These are phyloP conservation scores for Xylaria sp. DNA, from an alignment of 2,329 filamentous ascomycete genomes.

Conservation along the genomic window DNA sequence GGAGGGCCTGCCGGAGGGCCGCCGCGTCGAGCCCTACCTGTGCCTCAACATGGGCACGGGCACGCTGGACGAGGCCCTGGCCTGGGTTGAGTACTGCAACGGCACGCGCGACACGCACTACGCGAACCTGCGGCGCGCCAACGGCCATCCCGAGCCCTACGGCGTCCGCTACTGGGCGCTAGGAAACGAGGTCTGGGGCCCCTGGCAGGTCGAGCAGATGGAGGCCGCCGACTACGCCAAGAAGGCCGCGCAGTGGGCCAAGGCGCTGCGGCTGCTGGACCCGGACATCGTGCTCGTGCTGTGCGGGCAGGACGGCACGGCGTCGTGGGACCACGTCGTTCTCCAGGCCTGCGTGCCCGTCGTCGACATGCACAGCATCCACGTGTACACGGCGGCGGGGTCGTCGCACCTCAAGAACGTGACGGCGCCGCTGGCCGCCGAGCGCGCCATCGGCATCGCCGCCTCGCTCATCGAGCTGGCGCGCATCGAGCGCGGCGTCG, in stretches of 20 bases:
- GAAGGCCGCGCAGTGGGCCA: conserved; percentile 76
- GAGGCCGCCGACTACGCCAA: conserved; percentile 76
- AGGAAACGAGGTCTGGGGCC: conserved; percentile 78
- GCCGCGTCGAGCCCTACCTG: conserved; percentile 80
- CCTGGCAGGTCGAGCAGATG: conserved; percentile 74
- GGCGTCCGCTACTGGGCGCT: conserved; percentile 87
- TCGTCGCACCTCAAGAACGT: conserved; percentile 59
- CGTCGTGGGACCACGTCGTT: conserved; percentile 78
- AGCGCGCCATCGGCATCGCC: conserved; percentile 78
- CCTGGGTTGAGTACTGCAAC: conserved; percentile 90
- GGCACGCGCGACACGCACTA: conserved; percentile 80
- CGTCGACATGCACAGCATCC: conserved; percentile 84
- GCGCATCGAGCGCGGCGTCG: conserved; percentile 72
- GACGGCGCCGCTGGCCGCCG: conserved; percentile 73
- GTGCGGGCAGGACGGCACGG: conserved; percentile 76
- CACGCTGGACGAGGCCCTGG: conserved; percentile 66
- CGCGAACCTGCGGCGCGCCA: conserved; percentile 79
- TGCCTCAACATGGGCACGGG: conserved; percentile 85
- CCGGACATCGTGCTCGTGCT: conserved; percentile 76
- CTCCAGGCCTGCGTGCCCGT: conserved; percentile 73
- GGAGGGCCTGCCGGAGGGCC: conserved; percentile 59
- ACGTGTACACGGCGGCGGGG: conserved; percentile 75
- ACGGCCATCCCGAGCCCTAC: conserved; percentile 81
- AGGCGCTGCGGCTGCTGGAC: conserved; percentile 76
- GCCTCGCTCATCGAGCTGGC: conserved; percentile 77